These are phyloP conservation scores for Chaetomium sp. DNA, from an alignment of 2,329 filamentous ascomycete species.

Conservation along the genomic window DNA sequence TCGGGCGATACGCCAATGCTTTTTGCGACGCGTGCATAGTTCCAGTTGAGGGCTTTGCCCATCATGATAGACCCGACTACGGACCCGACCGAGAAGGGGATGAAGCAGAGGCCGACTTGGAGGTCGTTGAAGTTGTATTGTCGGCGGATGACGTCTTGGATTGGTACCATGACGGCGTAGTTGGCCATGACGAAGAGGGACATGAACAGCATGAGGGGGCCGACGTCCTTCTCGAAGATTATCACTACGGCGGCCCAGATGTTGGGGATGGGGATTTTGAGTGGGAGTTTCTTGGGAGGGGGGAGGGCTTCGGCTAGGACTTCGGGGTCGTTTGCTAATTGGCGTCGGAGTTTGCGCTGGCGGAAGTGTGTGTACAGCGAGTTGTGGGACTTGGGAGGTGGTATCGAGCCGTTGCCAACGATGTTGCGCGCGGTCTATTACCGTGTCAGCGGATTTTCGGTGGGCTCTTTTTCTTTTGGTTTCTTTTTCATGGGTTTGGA, in stretches of 20 bases:
- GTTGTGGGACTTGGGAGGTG: constrained; percentile 15
- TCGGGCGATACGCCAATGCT: not conserved
- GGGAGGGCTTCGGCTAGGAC: too few species aligned
- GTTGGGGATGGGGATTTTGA: constrained; percentile 26
- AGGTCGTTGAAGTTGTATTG: constrained; percentile 31
- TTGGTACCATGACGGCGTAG: constrained; percentile 29
- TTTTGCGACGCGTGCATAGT: constrained; percentile 35
- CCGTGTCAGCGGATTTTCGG: too few species aligned
- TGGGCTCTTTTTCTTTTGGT: too few species aligned
- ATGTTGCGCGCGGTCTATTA: constrained; percentile 34
- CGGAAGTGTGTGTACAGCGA: constrained; percentile 2
- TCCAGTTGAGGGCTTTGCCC: constrained; percentile 53
- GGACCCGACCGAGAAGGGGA: constrained; percentile 34
- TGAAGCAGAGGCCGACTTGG: constrained; percentile 39
- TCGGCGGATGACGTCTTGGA: constrained; percentile 29
- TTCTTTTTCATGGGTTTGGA: not conserved
- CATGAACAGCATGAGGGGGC: constrained; percentile 27
- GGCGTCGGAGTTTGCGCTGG: not conserved
- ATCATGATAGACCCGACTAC: constrained; percentile 31
- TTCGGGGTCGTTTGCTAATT: not conserved
- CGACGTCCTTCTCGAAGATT: constrained; percentile 32
- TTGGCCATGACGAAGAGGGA: constrained; percentile 32
- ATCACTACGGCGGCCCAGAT: constrained; percentile 29
- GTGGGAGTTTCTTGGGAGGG: constrained; percentile 12
- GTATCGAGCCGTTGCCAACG: constrained; percentile 41